These are phyloP conservation scores for Gillenia trifoliata DNA, from an alignment of 306 rosid species.

Conservation along the genomic window DNA sequence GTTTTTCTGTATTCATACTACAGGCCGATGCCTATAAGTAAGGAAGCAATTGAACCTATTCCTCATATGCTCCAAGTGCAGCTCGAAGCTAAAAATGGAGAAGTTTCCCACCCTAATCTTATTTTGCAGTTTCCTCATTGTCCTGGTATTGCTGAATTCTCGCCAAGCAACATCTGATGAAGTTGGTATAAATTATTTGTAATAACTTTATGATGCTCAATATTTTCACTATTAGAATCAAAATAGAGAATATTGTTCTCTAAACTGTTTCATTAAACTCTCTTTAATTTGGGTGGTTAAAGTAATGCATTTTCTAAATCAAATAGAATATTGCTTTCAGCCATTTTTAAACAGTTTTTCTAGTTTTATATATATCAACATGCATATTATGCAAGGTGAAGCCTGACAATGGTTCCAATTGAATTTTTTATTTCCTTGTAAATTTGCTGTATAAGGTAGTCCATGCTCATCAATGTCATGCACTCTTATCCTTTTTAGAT, in stretches of 20 bases:
- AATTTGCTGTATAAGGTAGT: neutral
- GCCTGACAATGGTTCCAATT: neutral
- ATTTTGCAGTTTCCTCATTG: constrained; percentile 25
- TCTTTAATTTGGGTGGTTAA: neutral
- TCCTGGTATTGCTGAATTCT: constrained; percentile 26
- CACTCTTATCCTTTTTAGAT: neutral
- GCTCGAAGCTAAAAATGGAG: constrained; percentile 20
- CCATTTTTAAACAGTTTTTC: neutral
- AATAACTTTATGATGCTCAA: neutral
- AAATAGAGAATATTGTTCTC: neutral
- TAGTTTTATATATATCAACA: neutral
- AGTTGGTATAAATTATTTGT: neutral
- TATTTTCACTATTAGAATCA: neutral
- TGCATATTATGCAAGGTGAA: neutral
- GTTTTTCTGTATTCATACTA: neutral
- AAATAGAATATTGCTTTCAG: neutral
- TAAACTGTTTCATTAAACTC: neutral
- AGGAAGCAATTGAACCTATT: neutral
- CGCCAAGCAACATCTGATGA: constrained; percentile 21
- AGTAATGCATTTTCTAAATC: neutral
- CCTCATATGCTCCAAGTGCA: neutral
- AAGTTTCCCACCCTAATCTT: constrained; percentile 15
- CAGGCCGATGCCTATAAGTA: neutral
- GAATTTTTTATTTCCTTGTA: no score
- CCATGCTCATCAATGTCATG: neutral